Conservation (phyloP, 805 yeast species). For the Peterozyma xylosa region DNA sequence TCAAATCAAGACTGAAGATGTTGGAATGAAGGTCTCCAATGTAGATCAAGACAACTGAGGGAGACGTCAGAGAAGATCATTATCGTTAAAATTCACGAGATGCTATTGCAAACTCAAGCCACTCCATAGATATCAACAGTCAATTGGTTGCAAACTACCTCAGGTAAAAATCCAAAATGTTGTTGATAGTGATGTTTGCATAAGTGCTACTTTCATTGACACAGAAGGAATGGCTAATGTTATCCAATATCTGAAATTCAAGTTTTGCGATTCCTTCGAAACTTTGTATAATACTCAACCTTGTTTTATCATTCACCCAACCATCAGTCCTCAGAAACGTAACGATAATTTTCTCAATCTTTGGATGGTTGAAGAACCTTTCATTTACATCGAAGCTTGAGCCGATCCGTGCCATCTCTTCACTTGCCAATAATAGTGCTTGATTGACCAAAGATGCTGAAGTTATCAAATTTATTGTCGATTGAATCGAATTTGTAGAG, state of each 20-base stretch:
- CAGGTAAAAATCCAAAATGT: too few relatives aligned
- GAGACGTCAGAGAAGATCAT: too few relatives aligned
- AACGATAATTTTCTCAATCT: background rate
- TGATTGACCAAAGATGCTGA: background rate
- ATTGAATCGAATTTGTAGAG: background rate
- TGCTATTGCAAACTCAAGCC: too few relatives aligned
- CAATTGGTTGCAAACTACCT: too few relatives aligned
- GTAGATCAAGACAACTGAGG: too few relatives aligned
- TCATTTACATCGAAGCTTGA: background rate
- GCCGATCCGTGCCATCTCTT: slow-evolving; percentile 2
- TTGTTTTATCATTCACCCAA: slow-evolving; percentile 4
- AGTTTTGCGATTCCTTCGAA: background rate
- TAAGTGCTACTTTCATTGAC: slow-evolving; percentile 1
- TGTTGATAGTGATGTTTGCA: slow-evolving; percentile 1
- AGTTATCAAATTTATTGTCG: background rate
- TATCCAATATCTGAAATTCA: slow-evolving; percentile 1
- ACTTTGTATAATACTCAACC: background rate
- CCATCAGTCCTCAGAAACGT: slow-evolving; percentile 6
- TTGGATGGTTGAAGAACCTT: background rate
- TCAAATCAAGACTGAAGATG: too few relatives aligned
- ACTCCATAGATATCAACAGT: too few relatives aligned
- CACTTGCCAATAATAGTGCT: slow-evolving; percentile 5
- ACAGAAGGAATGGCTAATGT: slow-evolving; percentile 5
- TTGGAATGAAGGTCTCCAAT: too few relatives aligned
- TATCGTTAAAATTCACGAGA: too few relatives aligned